These are phyloP conservation scores for Clitopilus passeckerianus DNA, from an alignment of 768 basidiomycete genomes.

Conservation along the genomic window DNA sequence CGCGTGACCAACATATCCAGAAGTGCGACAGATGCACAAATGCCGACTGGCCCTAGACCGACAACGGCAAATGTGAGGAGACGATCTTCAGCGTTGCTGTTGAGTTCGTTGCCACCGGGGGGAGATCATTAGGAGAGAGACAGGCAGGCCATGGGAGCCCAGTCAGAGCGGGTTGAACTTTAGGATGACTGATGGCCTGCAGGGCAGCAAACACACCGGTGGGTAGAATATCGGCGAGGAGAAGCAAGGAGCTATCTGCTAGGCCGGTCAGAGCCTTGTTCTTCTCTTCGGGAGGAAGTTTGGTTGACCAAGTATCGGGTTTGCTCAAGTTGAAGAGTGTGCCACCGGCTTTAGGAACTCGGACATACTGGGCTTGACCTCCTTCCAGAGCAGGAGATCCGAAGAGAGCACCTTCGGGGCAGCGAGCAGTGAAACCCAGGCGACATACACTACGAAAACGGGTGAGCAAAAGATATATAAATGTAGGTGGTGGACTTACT, in stretches of 20 bases:
- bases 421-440: constrained; percentile 68
- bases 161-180: constrained; percentile 54
- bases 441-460: constrained; percentile 52
- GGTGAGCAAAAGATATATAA: not conserved
- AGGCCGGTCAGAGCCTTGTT: constrained; percentile 34
- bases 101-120: constrained; percentile 21
- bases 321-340: constrained; percentile 63
- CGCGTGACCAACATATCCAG: constrained; percentile 52
- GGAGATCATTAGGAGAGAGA: constrained; percentile 20
- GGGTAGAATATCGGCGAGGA: constrained; percentile 76
- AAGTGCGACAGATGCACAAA: constrained; percentile 62
- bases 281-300: constrained; percentile 28
- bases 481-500: constrained; percentile 59
- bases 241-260: constrained; percentile 60
- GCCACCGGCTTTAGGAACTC: constrained; percentile 76
- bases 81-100: constrained; percentile 40
- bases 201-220: constrained; percentile 75
- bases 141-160: constrained; percentile 56
- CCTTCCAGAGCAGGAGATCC: constrained; percentile 64
- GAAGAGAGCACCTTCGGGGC: constrained; percentile 55
- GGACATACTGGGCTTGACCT: constrained; percentile 76
- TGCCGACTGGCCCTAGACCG: constrained; percentile 76
- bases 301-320: constrained; percentile 40
- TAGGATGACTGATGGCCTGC: constrained; percentile 71
- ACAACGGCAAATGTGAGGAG: constrained; percentile 59